These are phyloP conservation scores for Chaetomiaceae sp. DNA, from an alignment of 2,329 filamentous ascomycete species.

Conservation along the genomic window DNA sequence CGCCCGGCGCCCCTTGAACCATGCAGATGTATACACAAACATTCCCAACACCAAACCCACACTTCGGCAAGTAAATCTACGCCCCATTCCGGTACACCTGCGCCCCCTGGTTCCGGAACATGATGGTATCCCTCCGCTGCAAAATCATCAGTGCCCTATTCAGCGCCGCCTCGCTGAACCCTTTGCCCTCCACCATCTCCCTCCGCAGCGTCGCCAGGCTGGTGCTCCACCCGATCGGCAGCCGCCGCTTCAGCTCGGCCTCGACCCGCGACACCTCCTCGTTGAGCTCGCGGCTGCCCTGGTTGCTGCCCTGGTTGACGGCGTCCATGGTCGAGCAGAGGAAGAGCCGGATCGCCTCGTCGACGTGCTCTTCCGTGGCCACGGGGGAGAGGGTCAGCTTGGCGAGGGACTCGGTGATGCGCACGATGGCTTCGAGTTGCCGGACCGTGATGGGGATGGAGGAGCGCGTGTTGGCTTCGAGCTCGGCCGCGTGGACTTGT, in stretches of 20 bases:
- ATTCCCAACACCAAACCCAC: slow-evolving; percentile 19
- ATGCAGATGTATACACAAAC: slow-evolving; percentile 4
- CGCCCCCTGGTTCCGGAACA: slow-evolving; percentile 70
- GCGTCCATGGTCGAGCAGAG: slow-evolving; percentile 97
- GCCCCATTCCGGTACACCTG: slow-evolving; percentile 72
- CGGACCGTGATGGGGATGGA: slow-evolving; percentile 97
- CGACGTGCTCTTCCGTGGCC: slow-evolving; percentile 86
- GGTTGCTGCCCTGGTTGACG: slow-evolving; percentile 80
- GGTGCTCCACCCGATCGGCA: slow-evolving; percentile 95
- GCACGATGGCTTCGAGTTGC: slow-evolving; percentile 93
- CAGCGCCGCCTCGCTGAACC: slow-evolving; percentile 81
- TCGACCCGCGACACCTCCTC: slow-evolving; percentile 86
- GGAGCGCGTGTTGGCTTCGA: slow-evolving; percentile 83
- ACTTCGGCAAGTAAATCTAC: slow-evolving; percentile 30
- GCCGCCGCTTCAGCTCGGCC: slow-evolving; percentile 76
- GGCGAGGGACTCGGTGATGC: slow-evolving; percentile 92
- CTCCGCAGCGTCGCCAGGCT: slow-evolving; percentile 78
- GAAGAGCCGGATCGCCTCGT: slow-evolving; percentile 96
- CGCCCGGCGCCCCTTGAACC: slow-evolving; percentile 16
- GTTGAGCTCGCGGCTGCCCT: slow-evolving; percentile 82
- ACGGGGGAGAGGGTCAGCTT: slow-evolving; percentile 84
- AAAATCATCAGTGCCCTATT: slow-evolving; percentile 81
- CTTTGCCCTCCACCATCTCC: slow-evolving; percentile 89
- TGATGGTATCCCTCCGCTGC: slow-evolving; percentile 81
- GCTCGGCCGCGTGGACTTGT: slow-evolving; percentile 86